A percentile compares a stretch with the other conserved stretches of the same genome.
phyloP scores from a whole-genome alignment of 176 grass and related monocot genomes.

The Raddia distichophylla region DNA sequence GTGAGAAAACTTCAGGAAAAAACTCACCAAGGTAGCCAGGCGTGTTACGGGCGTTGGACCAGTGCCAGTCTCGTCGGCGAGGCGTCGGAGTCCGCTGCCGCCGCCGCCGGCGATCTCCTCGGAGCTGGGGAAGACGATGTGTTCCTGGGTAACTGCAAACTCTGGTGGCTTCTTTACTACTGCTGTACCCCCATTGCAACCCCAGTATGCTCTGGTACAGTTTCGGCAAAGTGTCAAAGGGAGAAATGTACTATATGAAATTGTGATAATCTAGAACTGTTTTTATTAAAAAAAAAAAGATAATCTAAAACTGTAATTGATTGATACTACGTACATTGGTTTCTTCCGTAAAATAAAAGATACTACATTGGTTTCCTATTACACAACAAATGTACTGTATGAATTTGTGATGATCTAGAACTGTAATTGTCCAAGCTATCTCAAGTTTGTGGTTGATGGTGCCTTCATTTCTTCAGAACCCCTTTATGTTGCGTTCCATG shows the following conservation, averaged over 20 bases:
- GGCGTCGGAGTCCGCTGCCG: background rate
- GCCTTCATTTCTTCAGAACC: constrained; percentile 42
- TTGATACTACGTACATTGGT: no score
- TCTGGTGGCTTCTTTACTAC: constrained; percentile 36
- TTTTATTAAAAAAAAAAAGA: no score
- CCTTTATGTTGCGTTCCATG: constrained; percentile 53
- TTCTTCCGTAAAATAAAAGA: no score
- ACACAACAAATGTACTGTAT: no score
- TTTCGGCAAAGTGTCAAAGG: background rate
- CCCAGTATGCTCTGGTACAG: background rate
- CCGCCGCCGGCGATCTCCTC: no score
- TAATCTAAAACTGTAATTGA: no score
- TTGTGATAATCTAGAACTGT: no score
- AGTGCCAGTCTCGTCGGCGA: background rate
- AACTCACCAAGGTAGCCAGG: constrained; percentile 23
- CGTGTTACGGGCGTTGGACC: background rate
- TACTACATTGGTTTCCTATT: no score
- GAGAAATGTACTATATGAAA: no score
- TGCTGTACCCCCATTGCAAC: background rate
- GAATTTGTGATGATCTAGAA: no score
- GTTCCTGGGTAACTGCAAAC: constrained; percentile 60
- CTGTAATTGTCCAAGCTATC: no score
- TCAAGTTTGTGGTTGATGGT: background rate
- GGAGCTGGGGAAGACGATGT: constrained; percentile 37
- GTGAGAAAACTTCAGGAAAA: no score